A percentile compares a stretch with the other conserved stretches of the same genome.
Conservation (phyloP, 2,329 filamentous ascomycete genomes). For the Aureobasidium sp. region DNA sequence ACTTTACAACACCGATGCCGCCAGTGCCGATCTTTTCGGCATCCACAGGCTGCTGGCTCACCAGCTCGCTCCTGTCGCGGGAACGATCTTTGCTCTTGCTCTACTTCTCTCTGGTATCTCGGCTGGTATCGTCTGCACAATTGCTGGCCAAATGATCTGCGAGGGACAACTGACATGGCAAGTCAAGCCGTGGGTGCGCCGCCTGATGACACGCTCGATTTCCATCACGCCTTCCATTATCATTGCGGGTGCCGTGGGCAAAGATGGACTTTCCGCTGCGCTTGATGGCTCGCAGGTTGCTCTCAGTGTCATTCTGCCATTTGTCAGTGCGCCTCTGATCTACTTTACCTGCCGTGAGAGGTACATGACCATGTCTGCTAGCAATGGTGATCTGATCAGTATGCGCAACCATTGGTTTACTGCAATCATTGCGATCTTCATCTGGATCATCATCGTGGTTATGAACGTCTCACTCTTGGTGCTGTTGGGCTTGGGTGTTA, state of each 20-base stretch:
- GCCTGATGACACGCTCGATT: constrained; percentile 68
- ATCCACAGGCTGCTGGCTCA: constrained; percentile 65
- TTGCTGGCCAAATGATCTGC: constrained; percentile 80
- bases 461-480: constrained; percentile 76
- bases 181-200: constrained; percentile 66
- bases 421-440: constrained; percentile 46
- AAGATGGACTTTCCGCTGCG: constrained; percentile 58
- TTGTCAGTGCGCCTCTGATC: constrained; percentile 72
- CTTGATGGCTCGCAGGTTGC: constrained; percentile 71
- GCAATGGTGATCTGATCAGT: constrained; percentile 26
- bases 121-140: constrained; percentile 81
- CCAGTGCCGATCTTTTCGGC: constrained; percentile 68
- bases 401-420: constrained; percentile 68
- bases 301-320: constrained; percentile 69
- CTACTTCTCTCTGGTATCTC: constrained; percentile 71
- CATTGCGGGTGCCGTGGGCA: constrained; percentile 70
- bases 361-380: constrained; percentile 58
- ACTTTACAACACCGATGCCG: constrained; percentile 52
- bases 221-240: constrained; percentile 76
- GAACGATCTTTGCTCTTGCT: constrained; percentile 75
- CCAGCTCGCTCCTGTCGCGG: constrained; percentile 64
- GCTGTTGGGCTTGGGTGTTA: constrained; percentile 47
- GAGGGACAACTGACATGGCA: constrained; percentile 73
- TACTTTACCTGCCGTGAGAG: constrained; percentile 73
- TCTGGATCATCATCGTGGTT: constrained; percentile 66